phyloP scores from a whole-genome alignment of 73 alveolate species.

The Diophrys sp. region DNA sequence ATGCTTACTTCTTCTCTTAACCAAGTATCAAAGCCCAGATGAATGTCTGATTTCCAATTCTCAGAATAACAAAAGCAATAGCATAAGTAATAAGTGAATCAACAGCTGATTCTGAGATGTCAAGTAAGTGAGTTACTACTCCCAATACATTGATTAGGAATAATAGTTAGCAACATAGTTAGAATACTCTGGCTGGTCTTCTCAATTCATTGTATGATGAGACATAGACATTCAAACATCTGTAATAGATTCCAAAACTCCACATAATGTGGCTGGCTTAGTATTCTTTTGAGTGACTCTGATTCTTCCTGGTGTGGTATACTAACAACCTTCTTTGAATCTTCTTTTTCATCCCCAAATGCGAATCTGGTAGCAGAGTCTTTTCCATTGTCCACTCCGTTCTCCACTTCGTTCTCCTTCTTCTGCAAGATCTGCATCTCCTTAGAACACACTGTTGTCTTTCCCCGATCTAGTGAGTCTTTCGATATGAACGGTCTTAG shows the following conservation, averaged over 20 bases:
- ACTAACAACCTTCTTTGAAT: background rate
- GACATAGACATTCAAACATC: background rate
- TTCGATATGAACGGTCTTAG: background rate
- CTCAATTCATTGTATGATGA: background rate
- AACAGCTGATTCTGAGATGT: background rate
- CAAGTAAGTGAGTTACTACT: background rate
- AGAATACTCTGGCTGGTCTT: background rate
- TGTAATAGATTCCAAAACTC: background rate
- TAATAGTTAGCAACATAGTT: background rate
- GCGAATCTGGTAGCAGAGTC: background rate
- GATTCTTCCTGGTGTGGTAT: background rate
- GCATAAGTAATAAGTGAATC: background rate
- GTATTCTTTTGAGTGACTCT: too few relatives aligned
- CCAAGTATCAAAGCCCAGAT: background rate
- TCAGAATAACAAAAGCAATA: background rate
- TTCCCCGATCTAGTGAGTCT: background rate
- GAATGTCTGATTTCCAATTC: background rate
- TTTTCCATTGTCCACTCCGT: too few relatives aligned
- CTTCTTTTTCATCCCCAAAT: background rate
- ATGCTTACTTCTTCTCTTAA: background rate
- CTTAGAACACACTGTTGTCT: background rate
- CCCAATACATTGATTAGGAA: background rate
- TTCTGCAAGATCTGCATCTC: too few relatives aligned
- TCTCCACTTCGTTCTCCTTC: too few relatives aligned
- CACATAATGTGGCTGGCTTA: background rate